Evolutionary conservation across 176 grass and related monocot species (phyloP).

Genomic region (Musa itinerans): DNA sequence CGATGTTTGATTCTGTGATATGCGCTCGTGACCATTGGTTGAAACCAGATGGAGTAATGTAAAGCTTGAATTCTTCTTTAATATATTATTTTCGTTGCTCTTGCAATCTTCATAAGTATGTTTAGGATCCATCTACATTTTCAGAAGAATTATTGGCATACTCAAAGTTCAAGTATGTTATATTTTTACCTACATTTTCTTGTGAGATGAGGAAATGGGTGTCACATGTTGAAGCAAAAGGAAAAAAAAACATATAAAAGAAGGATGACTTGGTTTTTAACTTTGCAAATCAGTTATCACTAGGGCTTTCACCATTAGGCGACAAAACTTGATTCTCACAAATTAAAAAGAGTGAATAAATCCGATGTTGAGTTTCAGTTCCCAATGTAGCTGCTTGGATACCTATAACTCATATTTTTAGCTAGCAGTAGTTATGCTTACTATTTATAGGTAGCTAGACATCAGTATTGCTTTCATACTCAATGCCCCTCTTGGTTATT

Average conservation of each 20-base stretch:
- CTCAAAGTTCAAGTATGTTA: not conserved
- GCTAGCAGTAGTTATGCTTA: not conserved
- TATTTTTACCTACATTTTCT: not conserved
- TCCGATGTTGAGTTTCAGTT: not conserved
- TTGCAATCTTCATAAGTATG: not conserved
- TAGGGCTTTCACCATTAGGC: not conserved
- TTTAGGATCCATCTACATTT: not conserved
- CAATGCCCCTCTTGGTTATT: too few relatives aligned
- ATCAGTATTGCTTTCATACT: not conserved
- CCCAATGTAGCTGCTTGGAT: not conserved
- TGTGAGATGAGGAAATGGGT: not conserved
- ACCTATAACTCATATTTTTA: not conserved
- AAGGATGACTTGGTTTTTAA: not conserved
- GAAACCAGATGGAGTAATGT: constrained; percentile 94
- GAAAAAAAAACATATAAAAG: not conserved
- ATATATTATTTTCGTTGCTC: not conserved
- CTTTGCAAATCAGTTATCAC: not conserved
- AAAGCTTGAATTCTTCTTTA: constrained; percentile 18
- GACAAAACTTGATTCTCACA: not conserved
- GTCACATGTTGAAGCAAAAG: not conserved
- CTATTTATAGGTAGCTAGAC: not conserved
- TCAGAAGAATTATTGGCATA: not conserved
- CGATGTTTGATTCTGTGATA: constrained; percentile 99
- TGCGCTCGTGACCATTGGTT: constrained; percentile 83
- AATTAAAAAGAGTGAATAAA: not conserved